Percentiles rank a stretch among this genome's conserved stretches.
Conservation (phyloP, 768 basidiomycete genomes). For the Pulveroboletus sp. region DNA sequence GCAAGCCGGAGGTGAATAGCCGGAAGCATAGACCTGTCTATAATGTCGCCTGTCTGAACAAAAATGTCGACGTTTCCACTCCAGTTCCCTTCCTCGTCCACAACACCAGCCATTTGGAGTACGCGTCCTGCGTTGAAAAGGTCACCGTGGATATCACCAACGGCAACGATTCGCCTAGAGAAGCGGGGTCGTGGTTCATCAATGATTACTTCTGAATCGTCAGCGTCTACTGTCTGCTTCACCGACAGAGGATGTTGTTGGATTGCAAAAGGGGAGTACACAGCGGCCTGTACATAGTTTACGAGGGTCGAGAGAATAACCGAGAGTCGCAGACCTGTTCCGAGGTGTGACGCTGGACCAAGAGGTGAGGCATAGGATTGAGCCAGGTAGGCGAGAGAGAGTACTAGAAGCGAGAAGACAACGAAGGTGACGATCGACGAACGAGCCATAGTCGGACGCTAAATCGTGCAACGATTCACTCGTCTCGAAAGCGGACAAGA, state of each 20-base stretch:
- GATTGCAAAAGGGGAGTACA: slow-evolving; percentile 19
- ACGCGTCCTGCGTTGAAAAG: slow-evolving; percentile 73
- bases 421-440: slow-evolving; percentile 16
- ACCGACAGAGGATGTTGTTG: slow-evolving; percentile 11
- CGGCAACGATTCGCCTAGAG: slow-evolving; percentile 65
- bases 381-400: slow-evolving; percentile 28
- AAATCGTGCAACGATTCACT: not conserved
- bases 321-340: slow-evolving; percentile 19
- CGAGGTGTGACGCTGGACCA: slow-evolving; percentile 30
- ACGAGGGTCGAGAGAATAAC: slow-evolving; percentile 24
- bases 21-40: slow-evolving; percentile 62
- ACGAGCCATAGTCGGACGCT: slow-evolving; percentile 21
- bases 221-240: not conserved
- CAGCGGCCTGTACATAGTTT: slow-evolving; percentile 21
- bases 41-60: slow-evolving; percentile 95
- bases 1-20: not conserved
- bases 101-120: slow-evolving; percentile 73
- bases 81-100: slow-evolving; percentile 73
- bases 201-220: slow-evolving; percentile 9
- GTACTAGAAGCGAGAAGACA: slow-evolving; percentile 22
- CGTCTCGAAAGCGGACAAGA: slow-evolving; percentile 4
- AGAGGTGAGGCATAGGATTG: slow-evolving; percentile 30
- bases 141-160: slow-evolving; percentile 93
- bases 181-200: slow-evolving; percentile 30
- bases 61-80: slow-evolving; percentile 77